Percentiles rank a stretch among this genome's conserved stretches.
Conservation (phyloP, 164 flowering plant species). For the Vitis rotundifolia region DNA sequence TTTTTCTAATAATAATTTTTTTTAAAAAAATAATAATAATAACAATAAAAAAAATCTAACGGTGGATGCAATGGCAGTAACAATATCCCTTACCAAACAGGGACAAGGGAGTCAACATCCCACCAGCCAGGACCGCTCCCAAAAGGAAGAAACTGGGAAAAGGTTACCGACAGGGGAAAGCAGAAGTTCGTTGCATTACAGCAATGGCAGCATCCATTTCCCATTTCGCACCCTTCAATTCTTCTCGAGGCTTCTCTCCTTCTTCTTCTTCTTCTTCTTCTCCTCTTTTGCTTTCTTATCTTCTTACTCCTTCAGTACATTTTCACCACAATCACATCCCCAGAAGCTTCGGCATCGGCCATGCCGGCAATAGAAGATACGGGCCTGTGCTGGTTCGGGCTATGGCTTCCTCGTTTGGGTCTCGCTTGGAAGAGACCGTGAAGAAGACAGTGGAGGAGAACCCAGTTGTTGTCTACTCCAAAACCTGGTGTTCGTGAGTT, state of each 20-base stretch:
- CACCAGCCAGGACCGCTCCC: background rate
- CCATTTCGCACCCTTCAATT: background rate
- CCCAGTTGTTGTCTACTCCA: slow-evolving; percentile 90
- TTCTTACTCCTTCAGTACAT: too few species aligned
- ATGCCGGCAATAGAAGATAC: background rate
- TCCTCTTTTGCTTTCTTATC: background rate
- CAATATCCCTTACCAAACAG: too few species aligned
- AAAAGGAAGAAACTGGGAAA: background rate
- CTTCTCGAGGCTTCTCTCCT: background rate
- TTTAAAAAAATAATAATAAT: too few species aligned
- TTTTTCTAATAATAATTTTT: too few species aligned
- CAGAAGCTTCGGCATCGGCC: slow-evolving; percentile 7
- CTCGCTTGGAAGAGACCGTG: slow-evolving; percentile 76
- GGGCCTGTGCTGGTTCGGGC: slow-evolving; percentile 25
- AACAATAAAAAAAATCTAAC: too few species aligned
- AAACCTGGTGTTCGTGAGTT: slow-evolving; percentile 97
- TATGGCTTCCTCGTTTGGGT: slow-evolving; percentile 56
- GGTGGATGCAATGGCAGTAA: too few species aligned
- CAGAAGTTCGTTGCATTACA: background rate
- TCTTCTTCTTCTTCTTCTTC: slow-evolving; percentile 4
- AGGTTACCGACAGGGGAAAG: background rate
- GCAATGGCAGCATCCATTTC: slow-evolving; percentile 16
- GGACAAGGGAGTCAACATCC: too few species aligned
- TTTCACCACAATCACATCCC: background rate
- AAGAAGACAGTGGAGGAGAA: slow-evolving; percentile 71